Conservation (phyloP, 2,329 filamentous ascomycete genomes). For the Aspergillus novofumigatus region DNA sequence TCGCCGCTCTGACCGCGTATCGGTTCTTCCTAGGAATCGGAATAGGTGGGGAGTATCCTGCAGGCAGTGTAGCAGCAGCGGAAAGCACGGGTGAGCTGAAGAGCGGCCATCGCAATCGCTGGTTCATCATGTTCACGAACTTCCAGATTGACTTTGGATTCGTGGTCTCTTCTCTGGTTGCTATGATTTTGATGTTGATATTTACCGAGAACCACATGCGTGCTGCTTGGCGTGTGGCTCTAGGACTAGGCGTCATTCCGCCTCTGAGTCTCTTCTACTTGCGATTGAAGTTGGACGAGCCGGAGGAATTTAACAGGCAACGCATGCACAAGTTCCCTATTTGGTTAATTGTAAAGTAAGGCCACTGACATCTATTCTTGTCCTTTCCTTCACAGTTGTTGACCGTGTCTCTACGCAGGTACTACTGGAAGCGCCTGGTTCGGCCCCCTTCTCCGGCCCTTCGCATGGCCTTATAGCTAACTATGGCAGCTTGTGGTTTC, state of each 20-base stretch:
- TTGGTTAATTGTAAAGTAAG: conserved; percentile 47
- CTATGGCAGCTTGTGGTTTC: conserved; percentile 53
- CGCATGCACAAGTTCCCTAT: conserved; percentile 61
- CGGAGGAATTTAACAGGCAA: conserved; percentile 69
- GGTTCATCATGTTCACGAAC: conserved; percentile 90
- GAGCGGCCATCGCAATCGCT: conserved; percentile 74
- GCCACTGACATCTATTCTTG: conserved; percentile 13
- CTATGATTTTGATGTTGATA: conserved; percentile 61
- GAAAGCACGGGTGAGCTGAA: conserved; percentile 82
- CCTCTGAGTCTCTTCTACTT: conserved; percentile 67
- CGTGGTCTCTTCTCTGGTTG: conserved; percentile 73
- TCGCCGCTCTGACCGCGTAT: conserved; percentile 75
- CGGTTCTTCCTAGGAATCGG: conserved; percentile 77
- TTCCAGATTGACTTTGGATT: conserved; percentile 83
- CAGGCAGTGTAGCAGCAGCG: conserved; percentile 74
- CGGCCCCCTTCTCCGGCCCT: not conserved
- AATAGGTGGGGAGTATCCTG: conserved; percentile 60
- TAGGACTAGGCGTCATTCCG: conserved; percentile 76
- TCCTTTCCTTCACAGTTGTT: conserved; percentile 41
- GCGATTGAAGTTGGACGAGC: conserved; percentile 70
- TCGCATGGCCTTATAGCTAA: conserved; percentile 3
- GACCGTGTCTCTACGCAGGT: conserved; percentile 37
- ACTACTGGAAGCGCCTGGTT: conserved; percentile 69
- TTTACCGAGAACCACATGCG: conserved; percentile 60
- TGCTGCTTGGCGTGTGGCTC: conserved; percentile 74